Percentiles rank a stretch among this genome's conserved stretches.
Conservation (phyloP, 495 filamentous ascomycete genomes). For the Zalerion maritima region DNA sequence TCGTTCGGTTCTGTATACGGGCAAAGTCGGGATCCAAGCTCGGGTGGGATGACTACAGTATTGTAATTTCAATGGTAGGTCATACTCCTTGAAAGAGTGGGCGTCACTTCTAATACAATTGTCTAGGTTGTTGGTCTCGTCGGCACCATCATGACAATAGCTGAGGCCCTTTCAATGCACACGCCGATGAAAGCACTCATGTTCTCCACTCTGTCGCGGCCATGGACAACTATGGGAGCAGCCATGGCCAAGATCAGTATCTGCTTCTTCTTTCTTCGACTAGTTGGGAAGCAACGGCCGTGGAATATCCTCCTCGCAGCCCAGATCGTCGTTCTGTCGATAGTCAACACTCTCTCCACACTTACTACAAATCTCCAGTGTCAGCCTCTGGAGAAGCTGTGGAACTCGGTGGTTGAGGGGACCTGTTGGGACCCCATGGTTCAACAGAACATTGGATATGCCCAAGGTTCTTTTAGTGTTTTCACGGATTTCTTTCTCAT, state of each 20-base stretch:
- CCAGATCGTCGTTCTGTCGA: conserved; percentile 17
- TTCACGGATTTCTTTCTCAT: conserved; percentile 23
- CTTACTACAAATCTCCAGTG: conserved; percentile 21
- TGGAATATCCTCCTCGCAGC: conserved; percentile 18
- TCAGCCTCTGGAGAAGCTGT: conserved; percentile 21
- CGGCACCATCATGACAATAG: conserved; percentile 18
- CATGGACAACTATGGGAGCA: conserved; percentile 22
- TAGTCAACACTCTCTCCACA: conserved; percentile 18
- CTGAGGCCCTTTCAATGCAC: conserved; percentile 14
- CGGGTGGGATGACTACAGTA: conserved; percentile 18
- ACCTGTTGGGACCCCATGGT: conserved; percentile 17
- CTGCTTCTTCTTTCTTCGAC: conserved; percentile 18
- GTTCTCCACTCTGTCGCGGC: conserved; percentile 20
- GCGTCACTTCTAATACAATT: neutral
- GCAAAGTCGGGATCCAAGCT: conserved; percentile 12
- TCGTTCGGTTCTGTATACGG: conserved; percentile 19
- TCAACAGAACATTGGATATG: conserved; percentile 22
- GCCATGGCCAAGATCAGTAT: conserved; percentile 23
- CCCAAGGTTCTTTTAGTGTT: conserved; percentile 22
- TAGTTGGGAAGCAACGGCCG: conserved; percentile 11
- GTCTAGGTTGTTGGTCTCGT: conserved; percentile 21
- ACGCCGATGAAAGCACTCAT: conserved; percentile 12
- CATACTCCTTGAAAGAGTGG: neutral
- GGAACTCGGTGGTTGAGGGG: conserved; percentile 14
- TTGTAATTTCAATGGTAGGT: conserved; percentile 16